Evolutionary conservation across 495 filamentous ascomycete species (phyloP).

Genomic region (Penicillium taxi): DNA sequence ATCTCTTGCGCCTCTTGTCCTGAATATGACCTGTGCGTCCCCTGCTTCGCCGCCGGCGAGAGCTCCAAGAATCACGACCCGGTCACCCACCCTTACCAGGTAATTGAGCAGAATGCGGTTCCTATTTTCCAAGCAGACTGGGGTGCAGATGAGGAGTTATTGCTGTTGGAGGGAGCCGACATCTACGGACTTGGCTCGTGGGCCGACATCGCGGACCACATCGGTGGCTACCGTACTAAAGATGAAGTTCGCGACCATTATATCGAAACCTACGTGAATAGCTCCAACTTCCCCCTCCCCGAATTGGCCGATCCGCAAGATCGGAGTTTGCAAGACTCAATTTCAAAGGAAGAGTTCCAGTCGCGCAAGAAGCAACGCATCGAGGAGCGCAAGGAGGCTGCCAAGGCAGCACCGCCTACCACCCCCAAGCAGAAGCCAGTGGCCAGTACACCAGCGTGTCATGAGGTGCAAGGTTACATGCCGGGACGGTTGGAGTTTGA

Average conservation of each 20-base stretch:
- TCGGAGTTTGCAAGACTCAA: conserved; percentile 61
- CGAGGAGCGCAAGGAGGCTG: conserved; percentile 81
- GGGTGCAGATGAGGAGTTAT: conserved; percentile 93
- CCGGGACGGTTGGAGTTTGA: conserved; percentile 96
- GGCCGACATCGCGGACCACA: conserved; percentile 97
- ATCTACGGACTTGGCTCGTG: conserved; percentile 95
- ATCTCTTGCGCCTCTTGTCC: conserved; percentile 86
- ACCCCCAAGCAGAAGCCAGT: conserved; percentile 94
- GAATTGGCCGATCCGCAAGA: conserved; percentile 75
- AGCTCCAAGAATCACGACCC: conserved; percentile 76
- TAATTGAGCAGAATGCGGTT: conserved; percentile 97
- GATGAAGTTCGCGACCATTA: conserved; percentile 95
- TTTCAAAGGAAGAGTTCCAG: conserved; percentile 89
- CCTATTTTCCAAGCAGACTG: conserved; percentile 92
- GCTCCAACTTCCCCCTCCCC: conserved; percentile 75
- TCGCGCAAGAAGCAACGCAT: conserved; percentile 89
- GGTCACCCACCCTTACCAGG: conserved; percentile 73
- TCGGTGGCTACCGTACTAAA: conserved; percentile 87
- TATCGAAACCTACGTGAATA: conserved; percentile 76
- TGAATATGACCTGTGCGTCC: conserved; percentile 95
- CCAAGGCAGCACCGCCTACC: conserved; percentile 72
- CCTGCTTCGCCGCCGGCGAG: conserved; percentile 79
- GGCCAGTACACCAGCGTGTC: conserved; percentile 85
- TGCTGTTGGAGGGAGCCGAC: conserved; percentile 92
- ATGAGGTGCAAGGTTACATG: conserved; percentile 99